Percentiles rank a stretch among this genome's conserved stretches.
These are phyloP conservation scores for Ophidiomyces ophidiicola DNA, from an alignment of 2,329 filamentous ascomycete genomes.

Conservation along the genomic window DNA sequence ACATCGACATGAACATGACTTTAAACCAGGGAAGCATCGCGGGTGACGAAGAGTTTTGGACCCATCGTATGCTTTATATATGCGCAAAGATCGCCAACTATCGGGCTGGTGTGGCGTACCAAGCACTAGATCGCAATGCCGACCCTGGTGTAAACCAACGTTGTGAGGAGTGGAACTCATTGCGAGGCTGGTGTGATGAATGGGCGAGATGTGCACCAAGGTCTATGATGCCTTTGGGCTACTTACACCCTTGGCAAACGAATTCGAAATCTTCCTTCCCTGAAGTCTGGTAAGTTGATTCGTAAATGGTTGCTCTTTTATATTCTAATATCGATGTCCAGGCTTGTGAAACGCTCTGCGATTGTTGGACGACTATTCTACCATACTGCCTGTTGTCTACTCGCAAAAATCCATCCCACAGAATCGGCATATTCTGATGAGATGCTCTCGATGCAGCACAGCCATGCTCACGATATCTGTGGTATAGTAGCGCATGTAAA, in stretches of 20 bases:
- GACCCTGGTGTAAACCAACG: slow-evolving; percentile 52
- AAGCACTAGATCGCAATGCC: slow-evolving; percentile 43
- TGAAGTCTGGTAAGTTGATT: slow-evolving; percentile 58
- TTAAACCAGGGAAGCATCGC: slow-evolving; percentile 39
- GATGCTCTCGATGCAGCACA: slow-evolving; percentile 56
- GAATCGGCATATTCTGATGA: slow-evolving; percentile 48
- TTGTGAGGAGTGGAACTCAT: slow-evolving; percentile 61
- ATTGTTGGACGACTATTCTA: slow-evolving; percentile 78
- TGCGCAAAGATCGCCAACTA: slow-evolving; percentile 81
- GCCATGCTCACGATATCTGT: slow-evolving; percentile 73
- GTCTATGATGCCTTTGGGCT: slow-evolving; percentile 78
- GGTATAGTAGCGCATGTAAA: slow-evolving; percentile 79
- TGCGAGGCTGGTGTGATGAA: slow-evolving; percentile 69
- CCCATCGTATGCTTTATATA: slow-evolving; percentile 78
- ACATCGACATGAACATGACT: slow-evolving; percentile 63
- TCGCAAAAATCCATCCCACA: slow-evolving; percentile 67
- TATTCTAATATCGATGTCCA: slow-evolving; percentile 24
- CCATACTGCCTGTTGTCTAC: slow-evolving; percentile 70
- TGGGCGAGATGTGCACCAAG: slow-evolving; percentile 71
- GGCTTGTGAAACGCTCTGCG: slow-evolving; percentile 70
- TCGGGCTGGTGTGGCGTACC: slow-evolving; percentile 54
- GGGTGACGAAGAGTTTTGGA: slow-evolving; percentile 71
- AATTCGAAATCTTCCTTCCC: slow-evolving; percentile 65
- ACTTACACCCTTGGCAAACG: slow-evolving; percentile 56
- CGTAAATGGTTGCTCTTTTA: slow-evolving; percentile 1